A percentile compares a stretch with the other conserved stretches of the same genome.
These are phyloP conservation scores for Diplodia intermedia DNA, from an alignment of 2,329 filamentous ascomycete genomes.

Conservation along the genomic window DNA sequence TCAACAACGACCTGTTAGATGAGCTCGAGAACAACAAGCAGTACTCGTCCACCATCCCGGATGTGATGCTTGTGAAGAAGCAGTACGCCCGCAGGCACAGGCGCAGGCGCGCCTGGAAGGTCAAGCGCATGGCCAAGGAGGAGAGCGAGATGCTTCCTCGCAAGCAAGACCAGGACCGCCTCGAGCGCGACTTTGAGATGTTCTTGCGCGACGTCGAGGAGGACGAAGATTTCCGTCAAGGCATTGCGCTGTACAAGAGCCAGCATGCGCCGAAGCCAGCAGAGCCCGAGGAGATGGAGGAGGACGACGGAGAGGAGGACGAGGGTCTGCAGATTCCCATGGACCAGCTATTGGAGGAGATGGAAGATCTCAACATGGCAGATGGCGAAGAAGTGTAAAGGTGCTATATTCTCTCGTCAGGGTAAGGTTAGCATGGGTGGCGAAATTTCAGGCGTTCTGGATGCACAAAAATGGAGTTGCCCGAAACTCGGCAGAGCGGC, in stretches of 20 bases:
- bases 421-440: background rate
- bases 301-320: constrained; percentile 58
- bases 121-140: constrained; percentile 91
- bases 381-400: constrained; percentile 48
- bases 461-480: constrained; percentile 23
- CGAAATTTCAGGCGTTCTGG: constrained; percentile 9
- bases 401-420: background rate
- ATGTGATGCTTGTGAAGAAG: constrained; percentile 97
- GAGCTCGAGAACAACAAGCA: constrained; percentile 78
- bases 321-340: constrained; percentile 62
- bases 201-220: constrained; percentile 98
- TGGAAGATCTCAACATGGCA: constrained; percentile 83
- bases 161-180: constrained; percentile 84
- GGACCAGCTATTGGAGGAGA: constrained; percentile 79
- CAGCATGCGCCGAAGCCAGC: constrained; percentile 63
- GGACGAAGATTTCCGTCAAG: constrained; percentile 83
- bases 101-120: constrained; percentile 81
- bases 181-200: constrained; percentile 95
- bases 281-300: constrained; percentile 72
- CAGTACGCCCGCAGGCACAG: constrained; percentile 88
- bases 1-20: constrained; percentile 87
- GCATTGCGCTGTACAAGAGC: constrained; percentile 83
- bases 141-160: constrained; percentile 85
- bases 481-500: constrained; percentile 8
- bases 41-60: constrained; percentile 80